phyloP scores from a whole-genome alignment of 2,329 filamentous ascomycete species.

The Trichophyton mentagrophytes region DNA sequence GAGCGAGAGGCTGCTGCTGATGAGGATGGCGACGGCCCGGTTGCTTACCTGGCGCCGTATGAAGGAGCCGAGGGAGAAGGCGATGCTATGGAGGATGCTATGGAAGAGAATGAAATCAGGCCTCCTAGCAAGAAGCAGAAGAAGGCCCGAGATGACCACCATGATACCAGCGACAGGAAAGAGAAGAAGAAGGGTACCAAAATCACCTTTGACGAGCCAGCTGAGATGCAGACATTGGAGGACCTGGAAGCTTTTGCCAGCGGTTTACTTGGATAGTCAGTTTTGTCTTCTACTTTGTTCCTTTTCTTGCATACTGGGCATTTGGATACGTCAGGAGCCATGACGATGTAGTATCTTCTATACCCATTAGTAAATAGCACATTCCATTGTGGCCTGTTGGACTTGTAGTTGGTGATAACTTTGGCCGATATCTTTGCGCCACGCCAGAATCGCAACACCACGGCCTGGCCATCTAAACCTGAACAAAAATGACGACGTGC shows the following conservation, averaged over 20 bases:
- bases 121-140: conserved; percentile 30
- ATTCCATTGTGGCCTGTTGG: no score
- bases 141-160: conserved; percentile 27
- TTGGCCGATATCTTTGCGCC: no score
- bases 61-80: conserved; percentile 15
- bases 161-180: conserved; percentile 14
- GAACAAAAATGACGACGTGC: no score
- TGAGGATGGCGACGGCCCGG: conserved; percentile 20
- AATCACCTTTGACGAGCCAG: conserved; percentile 15
- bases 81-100: conserved; percentile 11
- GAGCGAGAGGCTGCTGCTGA: conserved; percentile 18
- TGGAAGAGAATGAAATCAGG: conserved; percentile 12
- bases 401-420: no score
- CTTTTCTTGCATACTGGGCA: neutral
- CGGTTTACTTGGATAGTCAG: conserved; percentile 27
- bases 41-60: conserved; percentile 23
- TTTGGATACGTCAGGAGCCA: no score
- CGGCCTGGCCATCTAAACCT: neutral
- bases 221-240: conserved; percentile 32
- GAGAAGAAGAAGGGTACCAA: conserved; percentile 20
- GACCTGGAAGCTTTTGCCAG: conserved; percentile 37
- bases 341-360: no score
- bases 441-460: neutral
- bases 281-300: neutral
- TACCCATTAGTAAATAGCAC: no score